Evolutionary conservation across 768 basidiomycete genomes (phyloP), one percentile per base, ranked within the genome.

Genomic region (Mycena capillaripes): DNA sequence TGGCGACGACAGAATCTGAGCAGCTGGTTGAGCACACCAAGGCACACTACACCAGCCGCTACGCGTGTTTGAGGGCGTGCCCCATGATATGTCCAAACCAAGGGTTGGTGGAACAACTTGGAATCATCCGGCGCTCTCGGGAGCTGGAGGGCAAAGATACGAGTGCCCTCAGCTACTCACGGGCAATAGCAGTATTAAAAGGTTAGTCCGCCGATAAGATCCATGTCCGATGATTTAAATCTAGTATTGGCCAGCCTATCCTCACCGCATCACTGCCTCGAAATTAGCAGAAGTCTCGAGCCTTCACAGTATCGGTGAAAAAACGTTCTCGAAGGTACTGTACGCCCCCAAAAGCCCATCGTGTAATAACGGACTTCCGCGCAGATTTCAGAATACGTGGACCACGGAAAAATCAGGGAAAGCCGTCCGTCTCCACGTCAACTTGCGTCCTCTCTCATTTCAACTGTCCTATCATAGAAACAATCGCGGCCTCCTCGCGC

Each of bases 81-180:
- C 93, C 93, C 0, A 83, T 96, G 42, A 78, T 88, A 3, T 95
- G 92, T 74, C 86, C 87, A 0, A 96, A 96, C 74, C 92, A 95
- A 78, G 81, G 72, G 0, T 85, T 96, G 5, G 87, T 86, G 6
- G 72, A 80, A n/a, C 88, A 92, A 74, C 80, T 96, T 16, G 86
- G 86, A 32, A 80, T 92, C 21, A 86, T 96, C 34, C 86, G 87
- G 21, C 86, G 83, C 40, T 83, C 86, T 29, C 85, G 95, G 53
- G 84, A 89, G 55, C 81, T 94, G 2, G 95, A 96, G 77, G 91
- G 92, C 16, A 87, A 93, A 60, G 84, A 86, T 25, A 83, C 89
- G 32, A 94, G 92, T 75, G 89, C 91, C 46, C 81, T 96, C 57
- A 91, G 90, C 71, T 96, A 96, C 74, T 86, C 90, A 38, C 86